Conservation (phyloP, 306 rosid genomes). For the Canavalia ensiformis region DNA sequence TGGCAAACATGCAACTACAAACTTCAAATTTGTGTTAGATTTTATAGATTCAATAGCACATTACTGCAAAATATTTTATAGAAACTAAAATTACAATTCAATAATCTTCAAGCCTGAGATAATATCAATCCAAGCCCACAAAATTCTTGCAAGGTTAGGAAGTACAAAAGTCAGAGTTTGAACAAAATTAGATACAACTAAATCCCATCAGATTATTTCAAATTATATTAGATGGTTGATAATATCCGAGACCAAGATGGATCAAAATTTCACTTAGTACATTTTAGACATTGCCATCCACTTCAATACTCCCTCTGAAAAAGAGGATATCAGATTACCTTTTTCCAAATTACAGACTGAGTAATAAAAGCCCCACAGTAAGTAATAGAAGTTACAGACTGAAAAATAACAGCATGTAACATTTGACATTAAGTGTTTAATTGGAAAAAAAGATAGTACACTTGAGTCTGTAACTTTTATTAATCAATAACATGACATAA, state of each 20-base stretch:
- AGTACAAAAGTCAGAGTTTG: constrained; percentile 20
- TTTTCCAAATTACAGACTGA: neutral
- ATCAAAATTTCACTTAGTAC: too few relatives aligned
- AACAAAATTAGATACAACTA: neutral
- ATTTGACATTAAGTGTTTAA: neutral
- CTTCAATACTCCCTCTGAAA: neutral
- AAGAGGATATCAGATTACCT: neutral
- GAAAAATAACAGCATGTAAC: neutral
- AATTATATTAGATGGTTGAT: too few relatives aligned
- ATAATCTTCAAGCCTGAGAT: constrained; percentile 17
- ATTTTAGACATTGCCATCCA: neutral
- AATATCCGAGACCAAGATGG: too few relatives aligned
- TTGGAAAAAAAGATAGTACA: neutral
- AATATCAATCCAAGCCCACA: constrained; percentile 18
- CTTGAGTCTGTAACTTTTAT: neutral
- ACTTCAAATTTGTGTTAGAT: constrained; percentile 31
- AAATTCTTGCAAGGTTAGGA: constrained; percentile 5
- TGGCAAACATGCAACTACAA: constrained; percentile 30
- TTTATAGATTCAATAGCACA: neutral
- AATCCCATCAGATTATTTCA: too few relatives aligned
- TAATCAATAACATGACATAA: neutral
- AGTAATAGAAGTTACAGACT: neutral
- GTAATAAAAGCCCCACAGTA: neutral
- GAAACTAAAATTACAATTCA: neutral
- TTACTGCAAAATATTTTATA: constrained; percentile 1